phyloP scores from a whole-genome alignment of 306 rosid genomes.

The Fragaria ananassa region DNA sequence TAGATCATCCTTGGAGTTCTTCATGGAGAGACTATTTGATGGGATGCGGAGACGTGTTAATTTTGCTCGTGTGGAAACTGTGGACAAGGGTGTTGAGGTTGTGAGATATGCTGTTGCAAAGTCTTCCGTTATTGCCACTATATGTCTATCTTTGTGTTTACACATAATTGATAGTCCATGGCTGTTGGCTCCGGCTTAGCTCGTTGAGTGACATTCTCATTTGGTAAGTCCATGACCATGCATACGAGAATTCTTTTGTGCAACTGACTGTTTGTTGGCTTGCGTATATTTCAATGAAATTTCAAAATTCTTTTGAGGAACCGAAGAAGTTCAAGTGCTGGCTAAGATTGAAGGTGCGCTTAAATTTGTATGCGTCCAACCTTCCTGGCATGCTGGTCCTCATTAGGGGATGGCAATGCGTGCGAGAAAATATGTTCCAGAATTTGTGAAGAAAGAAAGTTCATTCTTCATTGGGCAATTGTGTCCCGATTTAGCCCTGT shows the following conservation, averaged over 20 bases:
- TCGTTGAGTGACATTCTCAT: constrained; percentile 8
- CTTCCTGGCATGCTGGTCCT: not conserved
- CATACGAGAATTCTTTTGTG: not conserved
- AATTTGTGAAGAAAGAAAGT: constrained; percentile 12
- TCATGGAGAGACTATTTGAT: constrained; percentile 46
- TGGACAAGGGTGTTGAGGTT: constrained; percentile 44
- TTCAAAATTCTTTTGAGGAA: not conserved
- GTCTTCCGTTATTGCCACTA: constrained; percentile 45
- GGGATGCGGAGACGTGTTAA: constrained; percentile 37
- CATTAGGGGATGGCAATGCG: not conserved
- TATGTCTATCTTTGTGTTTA: constrained; percentile 59
- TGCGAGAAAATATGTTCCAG: not conserved
- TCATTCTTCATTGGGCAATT: not conserved
- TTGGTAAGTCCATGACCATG: constrained; percentile 4
- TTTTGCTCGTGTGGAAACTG: constrained; percentile 45
- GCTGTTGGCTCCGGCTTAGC: constrained; percentile 50
- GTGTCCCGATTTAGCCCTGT: not conserved
- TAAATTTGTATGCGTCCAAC: not conserved
- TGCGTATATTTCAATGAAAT: constrained; percentile 14
- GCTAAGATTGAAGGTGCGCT: not conserved
- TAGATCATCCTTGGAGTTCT: constrained; percentile 56
- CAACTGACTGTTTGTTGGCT: constrained; percentile 23
- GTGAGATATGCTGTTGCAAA: constrained; percentile 54
- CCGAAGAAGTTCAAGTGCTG: constrained; percentile 3
- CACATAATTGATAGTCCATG: constrained; percentile 49